Evolutionary conservation across 805 yeast genomes (phyloP), one percentile per base, ranked within the genome.

Genomic region (Spathaspora boniae): DNA sequence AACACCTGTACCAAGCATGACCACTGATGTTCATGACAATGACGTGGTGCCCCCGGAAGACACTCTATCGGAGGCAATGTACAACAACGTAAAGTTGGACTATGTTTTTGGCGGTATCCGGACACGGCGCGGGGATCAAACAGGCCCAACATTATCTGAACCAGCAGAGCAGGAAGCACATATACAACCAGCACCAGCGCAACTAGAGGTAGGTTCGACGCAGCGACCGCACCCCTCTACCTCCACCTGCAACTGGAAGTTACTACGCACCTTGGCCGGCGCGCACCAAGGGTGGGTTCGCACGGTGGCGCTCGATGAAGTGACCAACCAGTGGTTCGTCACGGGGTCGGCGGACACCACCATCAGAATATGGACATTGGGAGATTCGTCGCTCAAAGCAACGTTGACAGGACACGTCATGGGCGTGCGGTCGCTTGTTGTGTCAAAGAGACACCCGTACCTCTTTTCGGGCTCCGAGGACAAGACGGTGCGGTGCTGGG

Each of bases 261-360:
- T 86, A 5, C 70, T 68, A 52, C 68, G 82, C 38, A 87, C 91
- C 3, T 69, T 91, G 1, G 78, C 85, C 1, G 69, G 70, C 3
- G 98, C 98, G 3, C 98, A 93, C 55, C 71, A 76, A 26, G 98
- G 99, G 0, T 89, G 97, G 89, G 87, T 93, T 1, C 70, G 95
- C 30, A 72, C 86, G n/a, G 64, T 88, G 3, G 71, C 82, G 6
- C 74, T 85, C 14, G 98, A 93, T 41, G 95, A 95, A 1, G 56
- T 65, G 9, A 82, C 82, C 21, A 88, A 88, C 54, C 75, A 80
- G 45, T 93, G 93, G 86, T 91, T 86, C 61, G 95, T 82, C 6
- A 81, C 96, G 0, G 99, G 98, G 0, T 80, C 95, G 3, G 76
- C 83, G 4, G 99, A 93, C 53, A 68, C 86, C 3, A 85, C 95